Evolutionary conservation across 2,329 filamentous ascomycete genomes (phyloP), one percentile per base, ranked within the genome.

Genomic region (Fusarium veterinarium): DNA sequence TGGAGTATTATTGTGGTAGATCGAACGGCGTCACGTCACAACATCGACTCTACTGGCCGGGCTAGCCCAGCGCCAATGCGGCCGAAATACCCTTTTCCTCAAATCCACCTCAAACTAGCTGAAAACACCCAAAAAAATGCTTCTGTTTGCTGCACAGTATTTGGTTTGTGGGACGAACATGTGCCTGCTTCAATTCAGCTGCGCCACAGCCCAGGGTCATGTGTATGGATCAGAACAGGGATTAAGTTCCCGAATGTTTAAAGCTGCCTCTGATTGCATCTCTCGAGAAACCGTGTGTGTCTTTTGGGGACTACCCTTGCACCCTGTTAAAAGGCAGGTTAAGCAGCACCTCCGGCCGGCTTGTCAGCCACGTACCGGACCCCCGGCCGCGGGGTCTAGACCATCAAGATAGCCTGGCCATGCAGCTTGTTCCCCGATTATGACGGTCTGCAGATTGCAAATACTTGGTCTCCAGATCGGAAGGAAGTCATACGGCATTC

Each of bases 381-480:
- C 52, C 62, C 72, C 46, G 49, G 55, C 64, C 64, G 63, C 37
- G 52, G 53, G 31, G 68, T 77, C 73, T 46, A 69, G 75, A 75
- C 59, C 72, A 51, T 23, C 23, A 40, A 55, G 40, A 64, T 51
- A 45, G 33, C 59, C 42, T 42, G 38, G 55, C 41, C 46, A 44
- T 40, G 40, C 64, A 55, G 42, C 38, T 44, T 35, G 31, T 37
- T 38, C 28, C 53, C 55, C 72, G 73, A 73, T 69, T 53, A 59
- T 49, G 51, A 52, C n/a, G 38, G 16, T 46, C 45, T 23, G 35
- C 35, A 42, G 33, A 40, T 19, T 60, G 49, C 49, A 55, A 57
- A 37, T 42, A 53, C 44, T 44, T 45, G 37, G 42, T 37, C 42
- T 74, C 52, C 28, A 45, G 64, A 76, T 74, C 65, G 64, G 41